Percentiles rank a stretch among this genome's conserved stretches.
These are phyloP conservation scores for Ramalina intermedia DNA, from an alignment of 495 filamentous ascomycete genomes.

Conservation along the genomic window DNA sequence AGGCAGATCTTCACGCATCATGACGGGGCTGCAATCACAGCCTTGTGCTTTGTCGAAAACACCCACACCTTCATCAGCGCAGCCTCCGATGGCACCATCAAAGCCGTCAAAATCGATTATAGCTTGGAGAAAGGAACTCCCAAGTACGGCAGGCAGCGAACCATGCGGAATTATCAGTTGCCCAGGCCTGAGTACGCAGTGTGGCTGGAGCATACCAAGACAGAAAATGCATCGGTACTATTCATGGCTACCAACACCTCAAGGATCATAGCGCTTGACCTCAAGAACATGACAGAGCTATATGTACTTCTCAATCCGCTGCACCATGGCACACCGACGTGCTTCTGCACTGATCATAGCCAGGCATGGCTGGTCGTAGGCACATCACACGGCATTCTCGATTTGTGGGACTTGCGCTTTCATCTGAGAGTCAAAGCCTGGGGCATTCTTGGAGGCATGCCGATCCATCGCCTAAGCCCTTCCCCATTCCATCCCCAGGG, in stretches of 20 bases:
- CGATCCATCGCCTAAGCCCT: constrained; percentile 66
- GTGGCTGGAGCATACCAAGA: constrained; percentile 85
- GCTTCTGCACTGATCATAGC: constrained; percentile 74
- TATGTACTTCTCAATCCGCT: constrained; percentile 79
- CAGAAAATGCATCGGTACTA: constrained; percentile 64
- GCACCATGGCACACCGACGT: constrained; percentile 85
- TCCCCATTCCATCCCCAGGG: constrained; percentile 59
- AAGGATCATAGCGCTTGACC: constrained; percentile 68
- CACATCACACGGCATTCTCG: constrained; percentile 83
- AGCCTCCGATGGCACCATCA: constrained; percentile 78
- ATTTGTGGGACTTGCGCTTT: constrained; percentile 95
- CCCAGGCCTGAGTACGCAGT: constrained; percentile 61
- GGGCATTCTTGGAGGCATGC: constrained; percentile 68
- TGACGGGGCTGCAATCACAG: constrained; percentile 53
- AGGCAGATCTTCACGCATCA: constrained; percentile 76
- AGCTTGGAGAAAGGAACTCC: constrained; percentile 38
- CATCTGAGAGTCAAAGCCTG: constrained; percentile 73
- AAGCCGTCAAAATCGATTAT: constrained; percentile 78
- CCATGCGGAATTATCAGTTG: constrained; percentile 70
- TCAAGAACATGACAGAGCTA: constrained; percentile 71
- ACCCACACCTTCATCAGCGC: constrained; percentile 87
- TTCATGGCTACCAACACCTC: constrained; percentile 78
- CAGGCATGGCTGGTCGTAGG: constrained; percentile 83
- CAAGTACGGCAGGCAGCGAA: constrained; percentile 63
- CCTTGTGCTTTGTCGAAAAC: constrained; percentile 81